Evolutionary conservation across 2,329 filamentous ascomycete species (phyloP).

Genomic region (Colletotrichum orchidophilum): DNA sequence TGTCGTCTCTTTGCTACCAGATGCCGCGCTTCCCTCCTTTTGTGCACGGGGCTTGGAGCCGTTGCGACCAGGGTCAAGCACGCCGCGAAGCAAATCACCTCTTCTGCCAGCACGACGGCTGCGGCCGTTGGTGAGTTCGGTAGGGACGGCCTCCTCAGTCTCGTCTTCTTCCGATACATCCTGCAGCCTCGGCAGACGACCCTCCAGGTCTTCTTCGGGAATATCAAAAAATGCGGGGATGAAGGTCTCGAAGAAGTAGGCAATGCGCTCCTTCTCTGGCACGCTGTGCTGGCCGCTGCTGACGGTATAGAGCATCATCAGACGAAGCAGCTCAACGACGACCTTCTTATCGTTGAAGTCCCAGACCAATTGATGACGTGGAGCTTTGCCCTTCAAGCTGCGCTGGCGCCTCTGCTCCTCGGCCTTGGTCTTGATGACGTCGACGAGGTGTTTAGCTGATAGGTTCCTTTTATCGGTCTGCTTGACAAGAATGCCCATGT

Average conservation of each 20-base stretch:
- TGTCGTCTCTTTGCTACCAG: slow-evolving; percentile 87
- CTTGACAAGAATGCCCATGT: slow-evolving; percentile 93
- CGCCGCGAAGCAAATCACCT: slow-evolving; percentile 83
- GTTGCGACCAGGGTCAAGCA: slow-evolving; percentile 81
- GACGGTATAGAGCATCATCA: slow-evolving; percentile 72
- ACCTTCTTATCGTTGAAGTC: slow-evolving; percentile 77
- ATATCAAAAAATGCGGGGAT: slow-evolving; percentile 81
- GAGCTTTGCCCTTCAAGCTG: slow-evolving; percentile 67
- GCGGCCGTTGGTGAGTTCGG: slow-evolving; percentile 75
- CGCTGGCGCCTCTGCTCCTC: slow-evolving; percentile 86
- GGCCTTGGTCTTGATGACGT: slow-evolving; percentile 90
- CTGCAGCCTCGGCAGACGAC: slow-evolving; percentile 74
- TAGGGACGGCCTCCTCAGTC: slow-evolving; percentile 74
- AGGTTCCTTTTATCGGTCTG: slow-evolving; percentile 90
- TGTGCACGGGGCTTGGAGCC: slow-evolving; percentile 75
- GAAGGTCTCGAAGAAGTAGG: slow-evolving; percentile 81
- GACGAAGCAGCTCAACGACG: slow-evolving; percentile 68
- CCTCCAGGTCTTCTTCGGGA: slow-evolving; percentile 73
- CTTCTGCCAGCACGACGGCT: slow-evolving; percentile 79
- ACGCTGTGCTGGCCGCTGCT: slow-evolving; percentile 76
- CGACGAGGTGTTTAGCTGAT: slow-evolving; percentile 87
- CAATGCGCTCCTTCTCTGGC: slow-evolving; percentile 77
- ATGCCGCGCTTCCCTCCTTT: slow-evolving; percentile 82
- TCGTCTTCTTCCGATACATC: slow-evolving; percentile 80
- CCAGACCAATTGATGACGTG: slow-evolving; percentile 79